Evolutionary conservation across 2,329 filamentous ascomycete genomes (phyloP), one percentile per base, ranked within the genome.

Genomic region (Fusarium compactum): DNA sequence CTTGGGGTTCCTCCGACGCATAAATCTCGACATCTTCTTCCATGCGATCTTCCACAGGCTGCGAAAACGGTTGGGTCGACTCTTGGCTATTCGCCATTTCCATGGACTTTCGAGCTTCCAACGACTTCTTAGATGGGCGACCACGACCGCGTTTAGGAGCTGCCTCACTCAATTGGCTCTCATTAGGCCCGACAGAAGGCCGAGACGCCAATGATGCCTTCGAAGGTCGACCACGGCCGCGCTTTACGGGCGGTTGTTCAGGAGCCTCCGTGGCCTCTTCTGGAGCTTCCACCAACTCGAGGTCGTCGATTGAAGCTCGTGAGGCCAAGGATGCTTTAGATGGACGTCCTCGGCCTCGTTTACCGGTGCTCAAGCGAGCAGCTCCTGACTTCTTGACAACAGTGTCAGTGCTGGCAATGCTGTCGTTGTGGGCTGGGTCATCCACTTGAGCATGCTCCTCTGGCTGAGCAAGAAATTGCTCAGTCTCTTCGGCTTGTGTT

Each of bases 401-500:
- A 2, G 82, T 85, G 40, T 80, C 80, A 43, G 81, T 83, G 71
- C 82, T 84, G 34, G 76, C 75, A 22, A 81, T 64, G 62, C 81
- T 85, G 24, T 78, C 74, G 18, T 84, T 80, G 4, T 81, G 78
- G 6, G 78, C 79, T 25, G 65, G 24, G 38, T 71, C 67, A 12
- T 70, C 59, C n/a, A 73, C 61, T 38, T 76, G 71, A 12, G 65
- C 41, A 22, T 74, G 61, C 15, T 54, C 50, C 30, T 76, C 62
- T 22, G 45, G 27, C 4, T 45, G 48, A 12, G 62, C 22, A 55
- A 18, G 20, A 12, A 66, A 32, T 53, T 63, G 48, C 11, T 53
- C 43, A 18, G 24, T 16, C 25, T 54, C 63, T 32, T 69, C 70
- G 10, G 56, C 46, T 15, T 65, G 43, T 14, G 16, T 24, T 32